Conservation (phyloP, 2,329 filamentous ascomycete species). For the Sporothrix humicola region DNA sequence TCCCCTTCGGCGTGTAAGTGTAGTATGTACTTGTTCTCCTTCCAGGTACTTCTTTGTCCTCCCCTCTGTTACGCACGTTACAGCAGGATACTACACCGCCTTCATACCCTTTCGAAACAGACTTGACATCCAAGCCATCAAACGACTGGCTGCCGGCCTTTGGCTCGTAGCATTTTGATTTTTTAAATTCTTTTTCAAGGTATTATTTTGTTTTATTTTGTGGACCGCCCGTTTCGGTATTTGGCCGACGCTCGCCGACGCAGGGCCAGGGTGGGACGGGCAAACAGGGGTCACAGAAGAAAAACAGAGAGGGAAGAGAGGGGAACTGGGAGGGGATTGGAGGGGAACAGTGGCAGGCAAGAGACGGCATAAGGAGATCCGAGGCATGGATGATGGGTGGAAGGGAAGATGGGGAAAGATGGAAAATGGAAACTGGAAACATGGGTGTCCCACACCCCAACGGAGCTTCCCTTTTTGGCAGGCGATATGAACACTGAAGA, state of each 20-base stretch:
- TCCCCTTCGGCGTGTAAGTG: background rate
- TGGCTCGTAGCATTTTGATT: background rate
- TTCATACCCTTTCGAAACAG: background rate
- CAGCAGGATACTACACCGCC: background rate
- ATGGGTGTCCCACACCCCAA: background rate
- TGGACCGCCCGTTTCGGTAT: constrained; percentile 22
- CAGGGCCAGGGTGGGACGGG: constrained; percentile 14
- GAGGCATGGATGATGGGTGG: background rate
- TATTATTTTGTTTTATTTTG: background rate
- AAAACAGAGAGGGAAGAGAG: background rate
- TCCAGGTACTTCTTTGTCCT: background rate
- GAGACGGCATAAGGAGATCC: constrained; percentile 19
- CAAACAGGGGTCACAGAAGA: background rate
- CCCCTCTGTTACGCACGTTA: constrained; percentile 4
- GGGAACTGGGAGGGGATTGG: background rate
- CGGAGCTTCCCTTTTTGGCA: constrained; percentile 20
- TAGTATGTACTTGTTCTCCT: background rate
- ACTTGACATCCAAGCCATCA: background rate
- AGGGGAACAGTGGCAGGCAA: background rate
- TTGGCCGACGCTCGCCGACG: constrained; percentile 25
- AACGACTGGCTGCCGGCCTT: background rate
- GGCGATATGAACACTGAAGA: background rate
- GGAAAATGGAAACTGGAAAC: background rate
- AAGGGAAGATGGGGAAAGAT: no score
- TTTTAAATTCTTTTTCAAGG: background rate